Evolutionary conservation across 2,329 filamentous ascomycete species (phyloP).

Genomic region (Ophidiomyces ophidiicola): DNA sequence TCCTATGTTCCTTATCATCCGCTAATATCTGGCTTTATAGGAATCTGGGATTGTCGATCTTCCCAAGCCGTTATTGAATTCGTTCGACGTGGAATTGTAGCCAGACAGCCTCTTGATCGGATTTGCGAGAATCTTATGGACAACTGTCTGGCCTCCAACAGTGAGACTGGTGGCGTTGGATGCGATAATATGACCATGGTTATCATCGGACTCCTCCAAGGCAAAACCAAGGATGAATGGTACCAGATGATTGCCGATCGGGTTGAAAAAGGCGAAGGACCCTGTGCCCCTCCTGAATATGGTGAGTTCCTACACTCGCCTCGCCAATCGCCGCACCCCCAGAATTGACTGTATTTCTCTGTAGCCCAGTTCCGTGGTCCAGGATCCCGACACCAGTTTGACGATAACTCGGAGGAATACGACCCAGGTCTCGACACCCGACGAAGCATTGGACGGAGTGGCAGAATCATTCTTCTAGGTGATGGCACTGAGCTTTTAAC

Average conservation of each 20-base stretch:
- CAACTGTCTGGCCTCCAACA: constrained; percentile 95
- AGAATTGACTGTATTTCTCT: constrained; percentile 16
- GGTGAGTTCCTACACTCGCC: constrained; percentile 52
- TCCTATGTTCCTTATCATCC: constrained; percentile 4
- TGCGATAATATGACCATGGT: constrained; percentile 99
- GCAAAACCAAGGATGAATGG: constrained; percentile 94
- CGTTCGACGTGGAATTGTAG: constrained; percentile 86
- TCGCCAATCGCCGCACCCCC: not conserved
- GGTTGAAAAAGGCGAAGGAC: constrained; percentile 91
- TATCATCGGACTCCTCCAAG: constrained; percentile 76
- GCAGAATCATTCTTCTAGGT: constrained; percentile 85
- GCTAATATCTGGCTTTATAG: constrained; percentile 37
- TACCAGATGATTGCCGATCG: constrained; percentile 90
- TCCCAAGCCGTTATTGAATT: constrained; percentile 97
- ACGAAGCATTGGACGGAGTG: constrained; percentile 56
- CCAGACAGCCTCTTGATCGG: constrained; percentile 84
- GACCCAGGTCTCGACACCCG: constrained; percentile 39
- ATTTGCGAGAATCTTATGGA: constrained; percentile 99
- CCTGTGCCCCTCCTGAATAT: constrained; percentile 97
- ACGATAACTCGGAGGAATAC: constrained; percentile 56
- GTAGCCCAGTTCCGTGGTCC: constrained; percentile 76
- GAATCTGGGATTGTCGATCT: constrained; percentile 99
- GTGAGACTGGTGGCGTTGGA: constrained; percentile 91
- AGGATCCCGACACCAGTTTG: constrained; percentile 68
- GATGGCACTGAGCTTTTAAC: constrained; percentile 88